Conservation (phyloP, 371 early-diverging fungal species). For the Massospora cicadina region DNA sequence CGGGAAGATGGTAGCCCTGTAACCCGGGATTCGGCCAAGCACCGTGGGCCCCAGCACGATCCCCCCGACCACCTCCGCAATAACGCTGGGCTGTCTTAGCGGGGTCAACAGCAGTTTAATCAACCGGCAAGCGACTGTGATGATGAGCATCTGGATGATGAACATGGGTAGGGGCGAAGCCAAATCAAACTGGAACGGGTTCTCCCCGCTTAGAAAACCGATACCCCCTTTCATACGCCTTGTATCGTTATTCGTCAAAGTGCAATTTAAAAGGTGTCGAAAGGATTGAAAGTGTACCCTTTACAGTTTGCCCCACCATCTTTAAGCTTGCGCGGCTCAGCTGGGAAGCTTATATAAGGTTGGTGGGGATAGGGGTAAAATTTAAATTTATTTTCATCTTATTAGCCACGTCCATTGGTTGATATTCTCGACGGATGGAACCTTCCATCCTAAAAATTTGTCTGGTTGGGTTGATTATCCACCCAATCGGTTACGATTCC, state of each 20-base stretch:
- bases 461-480: no score
- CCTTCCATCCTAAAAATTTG: no score
- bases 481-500: no score
- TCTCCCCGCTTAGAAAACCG: slow-evolving; percentile 1
- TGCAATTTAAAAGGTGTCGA: no score
- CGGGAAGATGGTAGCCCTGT: slow-evolving; percentile 40
- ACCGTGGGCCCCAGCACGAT: slow-evolving; percentile 62
- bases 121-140: not conserved
- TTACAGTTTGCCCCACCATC: no score
- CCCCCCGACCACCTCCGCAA: slow-evolving; percentile 61
- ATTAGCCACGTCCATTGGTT: no score
- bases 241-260: not conserved
- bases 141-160: slow-evolving; percentile 6
- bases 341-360: no score
- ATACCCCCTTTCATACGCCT: not conserved
- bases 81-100: slow-evolving; percentile 51
- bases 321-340: no score
- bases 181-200: slow-evolving; percentile 6
- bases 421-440: no score
- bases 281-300: no score
- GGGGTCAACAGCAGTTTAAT: slow-evolving; percentile 32
- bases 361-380: no score
- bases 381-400: no score
- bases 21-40: slow-evolving; percentile 49
- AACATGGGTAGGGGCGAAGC: slow-evolving; percentile 4